Conservation (phyloP, 345 rosid genomes). For the Eutrema japonicum region DNA sequence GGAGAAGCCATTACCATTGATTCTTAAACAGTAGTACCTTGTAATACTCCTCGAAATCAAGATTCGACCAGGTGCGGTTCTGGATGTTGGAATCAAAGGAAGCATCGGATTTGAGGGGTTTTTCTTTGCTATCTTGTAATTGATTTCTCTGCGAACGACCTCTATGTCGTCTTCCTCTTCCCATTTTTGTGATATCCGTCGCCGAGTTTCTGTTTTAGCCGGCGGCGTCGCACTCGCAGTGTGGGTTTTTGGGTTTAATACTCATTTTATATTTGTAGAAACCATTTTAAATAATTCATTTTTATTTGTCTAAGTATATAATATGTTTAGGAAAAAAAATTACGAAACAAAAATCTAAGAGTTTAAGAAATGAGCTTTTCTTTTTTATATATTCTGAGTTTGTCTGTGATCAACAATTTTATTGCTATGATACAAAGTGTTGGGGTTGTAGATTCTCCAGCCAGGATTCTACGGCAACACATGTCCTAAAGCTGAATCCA, state of each 20-base stretch:
- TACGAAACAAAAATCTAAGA: too few species aligned
- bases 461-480: conserved; percentile 60
- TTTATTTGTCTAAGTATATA: too few species aligned
- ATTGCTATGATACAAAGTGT: background rate
- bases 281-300: too few species aligned
- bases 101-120: conserved; percentile 60
- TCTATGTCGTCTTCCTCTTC: conserved; percentile 63
- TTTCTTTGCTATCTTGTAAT: conserved; percentile 63
- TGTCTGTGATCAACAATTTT: too few species aligned
- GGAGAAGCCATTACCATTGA: background rate
- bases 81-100: conserved; percentile 45
- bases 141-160: conserved; percentile 69
- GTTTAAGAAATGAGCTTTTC: too few species aligned
- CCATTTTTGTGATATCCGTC: conserved; percentile 43
- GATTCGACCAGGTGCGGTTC: conserved; percentile 58
- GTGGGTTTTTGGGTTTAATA: conserved; percentile 34
- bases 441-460: too few species aligned
- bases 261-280: background rate
- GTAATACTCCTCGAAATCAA: conserved; percentile 84
- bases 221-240: conserved; percentile 25
- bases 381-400: too few species aligned
- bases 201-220: conserved; percentile 30
- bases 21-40: conserved; percentile 51
- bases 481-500: conserved; percentile 69
- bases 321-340: too few species aligned